These are phyloP conservation scores for Fusarium domesticum DNA, from an alignment of 2,329 filamentous ascomycete genomes.

Conservation along the genomic window DNA sequence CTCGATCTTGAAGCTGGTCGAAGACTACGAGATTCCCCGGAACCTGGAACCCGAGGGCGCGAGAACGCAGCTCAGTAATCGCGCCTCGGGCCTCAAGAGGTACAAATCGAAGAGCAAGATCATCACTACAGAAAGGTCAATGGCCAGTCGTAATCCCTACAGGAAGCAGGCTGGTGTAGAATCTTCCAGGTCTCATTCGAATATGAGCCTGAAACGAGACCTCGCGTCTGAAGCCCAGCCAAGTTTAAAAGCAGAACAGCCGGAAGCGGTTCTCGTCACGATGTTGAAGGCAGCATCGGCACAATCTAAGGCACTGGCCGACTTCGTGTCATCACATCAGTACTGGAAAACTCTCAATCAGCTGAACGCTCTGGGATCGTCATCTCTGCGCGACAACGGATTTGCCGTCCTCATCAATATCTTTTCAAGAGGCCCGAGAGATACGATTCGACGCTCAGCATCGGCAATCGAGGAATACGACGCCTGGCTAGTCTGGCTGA, in stretches of 20 bases:
- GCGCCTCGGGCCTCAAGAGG: constrained; percentile 59
- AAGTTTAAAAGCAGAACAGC: constrained; percentile 35
- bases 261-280: constrained; percentile 58
- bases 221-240: constrained; percentile 4
- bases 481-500: constrained; percentile 78
- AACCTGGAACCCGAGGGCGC: constrained; percentile 58
- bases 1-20: constrained; percentile 74
- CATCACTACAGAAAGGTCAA: constrained; percentile 49
- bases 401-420: constrained; percentile 71
- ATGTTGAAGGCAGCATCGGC: constrained; percentile 76
- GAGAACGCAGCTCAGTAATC: constrained; percentile 67
- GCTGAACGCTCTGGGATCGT: constrained; percentile 60
- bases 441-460: constrained; percentile 66
- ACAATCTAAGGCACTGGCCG: constrained; percentile 73
- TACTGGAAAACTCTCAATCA: constrained; percentile 83
- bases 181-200: constrained; percentile 5
- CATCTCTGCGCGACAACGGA: constrained; percentile 62
- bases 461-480: constrained; percentile 75
- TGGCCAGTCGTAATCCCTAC: constrained; percentile 59
- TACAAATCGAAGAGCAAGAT: constrained; percentile 60
- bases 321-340: constrained; percentile 79
- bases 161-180: constrained; percentile 35
- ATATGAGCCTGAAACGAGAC: constrained; percentile 7
- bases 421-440: constrained; percentile 67
- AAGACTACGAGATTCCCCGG: constrained; percentile 77